Base-by-base conservation (phyloP, 2,329 filamentous ascomycete genomes). In the Dactylellina haptotyla region DNA sequence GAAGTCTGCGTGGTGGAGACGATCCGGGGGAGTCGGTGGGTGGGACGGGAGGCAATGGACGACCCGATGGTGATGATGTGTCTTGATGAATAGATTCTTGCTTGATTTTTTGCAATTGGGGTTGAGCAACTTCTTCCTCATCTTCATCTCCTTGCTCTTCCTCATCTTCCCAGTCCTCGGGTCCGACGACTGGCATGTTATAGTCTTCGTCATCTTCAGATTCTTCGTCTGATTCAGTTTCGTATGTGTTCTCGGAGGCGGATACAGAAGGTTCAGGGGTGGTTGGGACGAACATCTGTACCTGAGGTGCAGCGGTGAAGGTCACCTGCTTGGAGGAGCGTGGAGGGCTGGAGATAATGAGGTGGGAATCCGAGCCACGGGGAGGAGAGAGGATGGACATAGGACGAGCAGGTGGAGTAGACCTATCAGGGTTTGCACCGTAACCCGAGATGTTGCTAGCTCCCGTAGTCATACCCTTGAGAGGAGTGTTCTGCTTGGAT, bases 231-330 rank as follows among this genome's bases (percentile, higher is more conserved):
- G 93, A 88, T 10, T 72, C 67, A n/a, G 63, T 62, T 75, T 97
- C 93, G 80, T 91, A 97, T 82, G 94, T 98, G 43, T 93, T 92
- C 79, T 97, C 92, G 6, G 94, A 90, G 10, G 94, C 93, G 53
- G 91, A 94, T 25, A 91, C 92, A 23, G 94, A 97, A n/a, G 96
- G 87, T 79, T 97, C 95, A 9, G 95, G 95, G 1, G 95, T 99
- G 32, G 92, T 91, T 90, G 97, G 93, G 82, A 98, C 95, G 80
- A 98, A 99, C 82, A 99, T 95, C 80, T 98, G 97, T 78, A 99
- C 87, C 80, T 96, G 91, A 23, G 95, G 94, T 1, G 92, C 93
- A 37, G 90, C 90, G 82, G 98, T 93, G 80, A 99, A 99, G 0
- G 94, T 99, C 69, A 99, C 95, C 78, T 93, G 97, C 84, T 99